A percentile compares a stretch with the other conserved stretches of the same genome.
Conservation (phyloP, 306 rosid genomes). For the Gastrolobium villosum region DNA sequence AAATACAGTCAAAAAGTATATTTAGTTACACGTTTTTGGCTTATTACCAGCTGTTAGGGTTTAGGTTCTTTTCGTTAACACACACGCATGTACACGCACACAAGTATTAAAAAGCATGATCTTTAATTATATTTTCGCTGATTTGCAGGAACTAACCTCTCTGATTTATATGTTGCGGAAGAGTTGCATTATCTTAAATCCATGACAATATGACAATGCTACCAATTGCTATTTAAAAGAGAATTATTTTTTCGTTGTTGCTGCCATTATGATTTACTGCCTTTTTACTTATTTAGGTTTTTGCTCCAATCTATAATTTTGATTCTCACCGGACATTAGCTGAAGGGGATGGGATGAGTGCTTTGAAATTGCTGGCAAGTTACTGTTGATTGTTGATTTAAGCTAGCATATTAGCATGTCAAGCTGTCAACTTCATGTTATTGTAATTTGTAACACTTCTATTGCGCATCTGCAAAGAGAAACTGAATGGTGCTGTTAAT, state of each 20-base stretch:
- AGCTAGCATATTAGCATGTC: constrained; percentile 5
- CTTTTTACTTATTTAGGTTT: not conserved
- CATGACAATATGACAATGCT: not conserved
- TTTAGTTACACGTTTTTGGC: constrained; percentile 1
- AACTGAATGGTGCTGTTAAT: not conserved
- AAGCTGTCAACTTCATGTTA: not conserved
- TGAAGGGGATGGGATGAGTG: constrained; percentile 22
- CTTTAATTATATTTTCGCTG: not conserved
- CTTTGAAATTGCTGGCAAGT: constrained; percentile 13
- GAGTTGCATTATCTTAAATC: not conserved
- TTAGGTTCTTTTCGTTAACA: not conserved
- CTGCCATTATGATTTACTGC: not conserved
- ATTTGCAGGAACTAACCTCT: constrained; percentile 32
- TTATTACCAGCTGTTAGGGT: constrained; percentile 18
- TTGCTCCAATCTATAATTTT: not conserved
- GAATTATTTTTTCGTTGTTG: not conserved
- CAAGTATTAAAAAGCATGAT: not conserved
- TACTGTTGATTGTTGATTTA: not conserved
- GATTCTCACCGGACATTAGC: not conserved
- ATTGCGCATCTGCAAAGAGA: not conserved
- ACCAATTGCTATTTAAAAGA: constrained; percentile 6
- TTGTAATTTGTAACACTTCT: constrained; percentile 22
- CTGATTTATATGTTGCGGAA: constrained; percentile 35
- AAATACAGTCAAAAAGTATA: constrained; percentile 17
- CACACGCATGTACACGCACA: not conserved